Base-by-base conservation (phyloP, 495 filamentous ascomycete genomes). In the Podospora fimiseda region DNA sequence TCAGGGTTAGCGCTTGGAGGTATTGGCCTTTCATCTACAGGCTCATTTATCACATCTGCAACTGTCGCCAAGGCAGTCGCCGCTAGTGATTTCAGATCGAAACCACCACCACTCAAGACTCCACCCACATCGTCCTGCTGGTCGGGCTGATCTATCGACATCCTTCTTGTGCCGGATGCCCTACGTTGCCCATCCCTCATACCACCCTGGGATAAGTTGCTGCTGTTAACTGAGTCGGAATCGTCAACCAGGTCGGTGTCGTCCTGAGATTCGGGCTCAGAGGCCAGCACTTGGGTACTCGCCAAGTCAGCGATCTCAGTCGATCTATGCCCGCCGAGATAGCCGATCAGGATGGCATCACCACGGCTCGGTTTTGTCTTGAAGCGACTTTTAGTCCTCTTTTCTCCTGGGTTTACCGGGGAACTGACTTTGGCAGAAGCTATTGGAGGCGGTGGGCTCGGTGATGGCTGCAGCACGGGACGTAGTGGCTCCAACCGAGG, bases 281-380 rank as follows among this genome's bases (percentile, higher is more conserved):
- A 70, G 30, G 65, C 60, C 43, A 74, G 57, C 50, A 66, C 65
- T 36, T 69, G 51, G 22, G 56, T 53, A 40, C 71, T 74, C 15
- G 71, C 75, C 56, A 70, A 56, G 43, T 63, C 55, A 53, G 74
- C 72, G 55, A 79, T 69, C 37, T 79, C 70, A 14, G 61, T 64
- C 30, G 64, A 66, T 54, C 74, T 74, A 52, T 77, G 71, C 52
- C 68, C 71, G 60, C 69, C 76, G 46, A 83, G 74, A 53, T 72
- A 68, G 22, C 64, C 60, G 33, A 83, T 68, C 56, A 83, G 63
- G 45, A 81, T 73, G 40, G 69, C 77, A 76, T 83, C 77, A 59
- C 76, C 80, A 55, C 70, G 73, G 52, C 61, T 69, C 47, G 68
- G 63, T 57, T 61, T 63, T 55, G 65, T 53, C 68, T 68, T 72